These are phyloP conservation scores for Balamuthia mandrillaris DNA, from an alignment of 208 protist species.

Conservation along the genomic window DNA sequence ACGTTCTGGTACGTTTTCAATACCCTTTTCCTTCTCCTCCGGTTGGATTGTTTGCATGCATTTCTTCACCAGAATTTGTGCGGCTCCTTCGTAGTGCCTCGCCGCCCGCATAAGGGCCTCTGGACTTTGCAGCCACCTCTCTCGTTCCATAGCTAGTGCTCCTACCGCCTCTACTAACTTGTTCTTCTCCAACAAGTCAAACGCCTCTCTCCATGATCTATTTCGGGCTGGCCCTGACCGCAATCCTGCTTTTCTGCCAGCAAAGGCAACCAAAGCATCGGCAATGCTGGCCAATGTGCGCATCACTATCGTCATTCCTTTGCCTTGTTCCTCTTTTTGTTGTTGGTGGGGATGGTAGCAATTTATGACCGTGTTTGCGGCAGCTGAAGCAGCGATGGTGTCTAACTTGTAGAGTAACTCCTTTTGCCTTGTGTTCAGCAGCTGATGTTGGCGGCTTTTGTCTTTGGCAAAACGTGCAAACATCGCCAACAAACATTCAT, in stretches of 20 bases:
- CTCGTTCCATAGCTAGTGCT: constrained; percentile 12
- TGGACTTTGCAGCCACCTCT: constrained; percentile 25
- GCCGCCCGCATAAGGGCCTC: constrained; percentile 45
- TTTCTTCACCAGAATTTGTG: constrained; percentile 19
- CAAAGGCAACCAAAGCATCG: background rate
- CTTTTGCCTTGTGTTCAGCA: too few relatives aligned
- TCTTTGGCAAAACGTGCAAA: too few relatives aligned
- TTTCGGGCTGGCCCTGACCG: constrained; percentile 39
- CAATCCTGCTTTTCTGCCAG: constrained; percentile 13
- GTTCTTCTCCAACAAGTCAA: background rate
- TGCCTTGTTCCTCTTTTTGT: too few relatives aligned
- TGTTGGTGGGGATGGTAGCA: too few relatives aligned
- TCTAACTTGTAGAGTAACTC: too few relatives aligned
- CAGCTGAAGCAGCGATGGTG: too few relatives aligned
- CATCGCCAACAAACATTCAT: too few relatives aligned
- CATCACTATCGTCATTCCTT: background rate
- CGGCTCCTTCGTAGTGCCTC: constrained; percentile 50
- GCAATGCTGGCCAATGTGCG: background rate
- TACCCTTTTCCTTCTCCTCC: too few relatives aligned
- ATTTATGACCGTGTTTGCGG: too few relatives aligned
- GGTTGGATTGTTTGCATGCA: background rate
- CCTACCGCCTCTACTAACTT: background rate
- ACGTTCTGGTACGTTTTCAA: too few relatives aligned
- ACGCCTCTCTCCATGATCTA: background rate
- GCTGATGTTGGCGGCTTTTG: too few relatives aligned